Percentiles rank a stretch among this genome's conserved stretches.
These are phyloP conservation scores for Vitis riparia DNA, from an alignment of 164 flowering plant genomes.

Conservation along the genomic window DNA sequence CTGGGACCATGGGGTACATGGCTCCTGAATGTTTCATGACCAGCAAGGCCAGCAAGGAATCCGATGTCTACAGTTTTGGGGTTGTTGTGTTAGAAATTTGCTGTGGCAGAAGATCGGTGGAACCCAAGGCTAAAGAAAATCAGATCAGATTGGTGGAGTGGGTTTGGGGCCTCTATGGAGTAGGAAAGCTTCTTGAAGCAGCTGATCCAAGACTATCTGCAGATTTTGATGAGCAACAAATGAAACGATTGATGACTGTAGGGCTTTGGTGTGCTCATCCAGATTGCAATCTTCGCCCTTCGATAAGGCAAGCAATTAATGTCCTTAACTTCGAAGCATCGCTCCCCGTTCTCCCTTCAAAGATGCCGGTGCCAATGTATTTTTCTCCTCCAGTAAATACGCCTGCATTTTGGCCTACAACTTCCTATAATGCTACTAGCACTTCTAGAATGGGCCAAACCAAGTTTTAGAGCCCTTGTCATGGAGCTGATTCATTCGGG, in stretches of 20 bases:
- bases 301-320: slow-evolving; percentile 23
- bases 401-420: too few species aligned
- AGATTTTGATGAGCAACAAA: slow-evolving; percentile 22
- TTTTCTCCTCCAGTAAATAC: neutral
- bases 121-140: neutral
- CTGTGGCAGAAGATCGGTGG: slow-evolving; percentile 16
- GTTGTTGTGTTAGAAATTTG: slow-evolving; percentile 25
- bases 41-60: slow-evolving; percentile 24
- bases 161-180: neutral
- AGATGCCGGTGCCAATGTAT: slow-evolving; percentile 9
- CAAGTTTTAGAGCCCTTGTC: too few species aligned
- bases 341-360: slow-evolving; percentile 11
- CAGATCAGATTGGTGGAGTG: neutral
- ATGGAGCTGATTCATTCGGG: too few species aligned
- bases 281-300: slow-evolving; percentile 25
- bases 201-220: slow-evolving; percentile 16
- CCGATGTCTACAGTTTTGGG: slow-evolving; percentile 33
- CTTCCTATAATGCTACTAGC: too few species aligned
- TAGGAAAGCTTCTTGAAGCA: slow-evolving; percentile 6
- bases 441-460: too few species aligned
- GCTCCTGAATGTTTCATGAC: slow-evolving; percentile 25
- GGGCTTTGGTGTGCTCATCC: slow-evolving; percentile 45
- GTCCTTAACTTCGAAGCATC: slow-evolving; percentile 8
- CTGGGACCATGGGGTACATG: slow-evolving; percentile 34
- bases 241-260: slow-evolving; percentile 29